These are phyloP conservation scores for Caryopteris hybrid DNA, from an alignment of 305 asterid species.

Conservation along the genomic window DNA sequence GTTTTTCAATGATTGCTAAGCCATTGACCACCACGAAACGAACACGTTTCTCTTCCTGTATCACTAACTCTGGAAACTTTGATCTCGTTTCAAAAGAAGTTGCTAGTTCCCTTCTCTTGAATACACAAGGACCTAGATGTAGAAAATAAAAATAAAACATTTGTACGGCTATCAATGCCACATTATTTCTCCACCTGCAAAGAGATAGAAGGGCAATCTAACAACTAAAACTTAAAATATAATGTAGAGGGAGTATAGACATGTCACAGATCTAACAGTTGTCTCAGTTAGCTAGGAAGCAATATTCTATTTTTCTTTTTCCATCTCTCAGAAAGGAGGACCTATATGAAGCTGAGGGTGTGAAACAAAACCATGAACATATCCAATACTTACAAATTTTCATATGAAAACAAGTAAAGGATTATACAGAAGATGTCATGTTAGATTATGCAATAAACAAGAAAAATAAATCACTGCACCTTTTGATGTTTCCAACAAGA, in stretches of 20 bases:
- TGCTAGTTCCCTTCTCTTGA: conserved; percentile 91
- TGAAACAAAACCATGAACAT: not conserved
- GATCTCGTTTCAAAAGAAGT: conserved; percentile 95
- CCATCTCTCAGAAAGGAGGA: too few relatives aligned
- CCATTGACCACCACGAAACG: conserved; percentile 98
- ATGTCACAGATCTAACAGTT: not conserved
- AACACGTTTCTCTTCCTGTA: conserved; percentile 97
- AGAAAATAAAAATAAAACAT: conserved; percentile 22
- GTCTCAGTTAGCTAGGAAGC: not conserved
- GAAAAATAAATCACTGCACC: not conserved
- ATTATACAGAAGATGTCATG: not conserved
- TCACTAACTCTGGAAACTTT: conserved; percentile 91
- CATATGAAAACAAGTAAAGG: not conserved
- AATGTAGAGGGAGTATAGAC: not conserved
- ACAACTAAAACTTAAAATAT: not conserved
- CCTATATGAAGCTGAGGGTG: not conserved
- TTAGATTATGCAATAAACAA: not conserved
- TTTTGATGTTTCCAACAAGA: not conserved
- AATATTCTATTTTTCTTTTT: not conserved
- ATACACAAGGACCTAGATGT: conserved; percentile 56
- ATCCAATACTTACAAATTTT: not conserved
- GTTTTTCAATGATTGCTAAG: conserved; percentile 75
- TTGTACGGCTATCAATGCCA: conserved; percentile 9
- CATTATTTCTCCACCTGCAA: not conserved
- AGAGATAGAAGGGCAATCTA: not conserved